Base-by-base conservation (phyloP, 305 asterid species). In the Fraxinus baroniana region DNA sequence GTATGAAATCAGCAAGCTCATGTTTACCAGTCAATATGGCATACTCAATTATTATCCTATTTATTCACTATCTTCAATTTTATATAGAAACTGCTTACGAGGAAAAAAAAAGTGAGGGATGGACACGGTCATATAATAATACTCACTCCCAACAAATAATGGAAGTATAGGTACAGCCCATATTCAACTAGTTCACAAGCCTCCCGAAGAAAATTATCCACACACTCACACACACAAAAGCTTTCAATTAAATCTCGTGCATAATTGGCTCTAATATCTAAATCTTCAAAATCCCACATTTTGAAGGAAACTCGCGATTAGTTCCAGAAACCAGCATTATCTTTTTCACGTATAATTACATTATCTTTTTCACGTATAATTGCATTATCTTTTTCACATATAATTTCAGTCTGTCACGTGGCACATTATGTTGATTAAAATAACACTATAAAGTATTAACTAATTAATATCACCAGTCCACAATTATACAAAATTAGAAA, bases 131-230 rank as follows among this genome's bases (percentile, higher is more conserved):
- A 57, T n/a, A 18, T n/a, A n/a, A 57, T 18, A 57, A 57, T n/a
- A 18, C 26, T 3, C 60, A 49, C 68, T 57, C 7, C 68, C 24
- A 57, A 18, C 3, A 57, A 57, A 57, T 57, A 60, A 60, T 5
- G 70, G 28, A 60, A 60, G 70, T 2, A 60, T 60, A 60, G 28
- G 60, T 49, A 15, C 18, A 49, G 20, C 70, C 18, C 77, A 79
- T 41, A n/a, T 41, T 79, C 52, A 57, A 60, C 81, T 64, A 41
- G 68, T 74, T 62, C 78, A 72, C 86, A 72, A 62, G 57, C 30
- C 57, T 36, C 66, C 52, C 13, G 28, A 77, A 60, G 78, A 39
- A 71, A 18, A 20, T 18, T 1, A 20, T 7, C 9, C 70, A 0
- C 13, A 30, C 33, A 32, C 35, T 3, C 35, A 32, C 35, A 32